Base-by-base conservation (phyloP, 2,329 filamentous ascomycete genomes). In the Trichoderma endophyticum region DNA sequence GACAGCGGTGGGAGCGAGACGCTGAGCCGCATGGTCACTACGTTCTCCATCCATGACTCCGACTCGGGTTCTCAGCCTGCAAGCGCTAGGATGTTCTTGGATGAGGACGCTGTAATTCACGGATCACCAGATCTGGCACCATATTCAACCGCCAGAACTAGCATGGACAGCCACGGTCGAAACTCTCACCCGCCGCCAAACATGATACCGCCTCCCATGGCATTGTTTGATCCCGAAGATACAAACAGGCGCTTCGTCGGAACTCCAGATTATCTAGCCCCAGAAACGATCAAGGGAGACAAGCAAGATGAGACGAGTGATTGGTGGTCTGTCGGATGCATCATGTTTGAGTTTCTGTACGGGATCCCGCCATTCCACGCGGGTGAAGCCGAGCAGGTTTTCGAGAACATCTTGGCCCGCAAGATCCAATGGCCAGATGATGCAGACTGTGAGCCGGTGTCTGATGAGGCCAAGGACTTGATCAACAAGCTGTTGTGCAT, bases 251-350 rank as follows among this genome's bases (percentile, higher is more conserved):
- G 94, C 51, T 99, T 99, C 77, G 96, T 99, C 9, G 96, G 96
- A 36, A 99, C 96, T 0, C 96, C 96, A 0, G 96, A 99, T 81
- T 99, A 99, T 79, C 88, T 99, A 15, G 96, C 96, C 0, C 96
- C 96, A 0, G 97, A 99, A 80, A 99, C 97, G 0, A 97, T 99
- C 79, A 95, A 94, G 75, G 96, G 97, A 64, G 91, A 94, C 75
- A 94, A 95, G 2, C 96, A 99, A 81, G 96, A 99, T 78, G 95
- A 98, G 81, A 96, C 95, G 76, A 98, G 96, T 79, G 96, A 99
- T 89, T 99, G 96, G 96, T 99, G 96, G 96, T 98, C 96, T 26
- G 87, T 99, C n/a, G 96, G 96, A 1, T 99, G 97, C 80, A 98
- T 99, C 76, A 85, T 98, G 81, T 99, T 98, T 77, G 96, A 99